Conservation (phyloP, 345 rosid genomes). For the Triadica sebifera region DNA sequence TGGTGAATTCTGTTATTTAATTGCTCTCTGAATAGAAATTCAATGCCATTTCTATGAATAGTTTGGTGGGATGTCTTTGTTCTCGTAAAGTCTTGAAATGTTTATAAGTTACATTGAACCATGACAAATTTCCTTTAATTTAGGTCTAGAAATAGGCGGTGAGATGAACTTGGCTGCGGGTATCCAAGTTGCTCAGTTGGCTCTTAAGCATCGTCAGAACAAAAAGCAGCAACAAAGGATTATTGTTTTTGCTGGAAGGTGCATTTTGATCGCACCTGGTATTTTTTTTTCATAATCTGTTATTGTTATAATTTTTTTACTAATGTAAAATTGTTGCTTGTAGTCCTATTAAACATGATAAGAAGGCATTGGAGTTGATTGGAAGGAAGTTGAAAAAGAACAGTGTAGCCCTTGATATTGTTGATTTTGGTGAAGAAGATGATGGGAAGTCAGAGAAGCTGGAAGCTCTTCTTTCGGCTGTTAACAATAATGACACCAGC, state of each 20-base stretch:
- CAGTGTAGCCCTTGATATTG: conserved; percentile 72
- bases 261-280: neutral
- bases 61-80: neutral
- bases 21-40: neutral
- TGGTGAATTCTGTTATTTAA: neutral
- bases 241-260: conserved; percentile 97
- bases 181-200: conserved; percentile 89
- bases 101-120: neutral
- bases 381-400: conserved; percentile 89
- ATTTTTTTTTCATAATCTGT: neutral
- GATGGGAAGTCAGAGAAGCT: conserved; percentile 59
- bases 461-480: conserved; percentile 69
- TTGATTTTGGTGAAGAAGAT: conserved; percentile 73
- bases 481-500: conserved; percentile 62
- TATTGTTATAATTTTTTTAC: neutral
- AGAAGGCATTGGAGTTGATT: conserved; percentile 75
- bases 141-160: conserved; percentile 90
- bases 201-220: conserved; percentile 96
- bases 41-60: neutral
- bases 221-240: conserved; percentile 92
- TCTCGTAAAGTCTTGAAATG: neutral
- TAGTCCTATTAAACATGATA: conserved; percentile 84
- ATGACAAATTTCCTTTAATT: neutral
- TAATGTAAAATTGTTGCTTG: conserved; percentile 14
- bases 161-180: conserved; percentile 87